phyloP scores from a whole-genome alignment of 805 yeast species.

The Starmerella riodocensis region DNA sequence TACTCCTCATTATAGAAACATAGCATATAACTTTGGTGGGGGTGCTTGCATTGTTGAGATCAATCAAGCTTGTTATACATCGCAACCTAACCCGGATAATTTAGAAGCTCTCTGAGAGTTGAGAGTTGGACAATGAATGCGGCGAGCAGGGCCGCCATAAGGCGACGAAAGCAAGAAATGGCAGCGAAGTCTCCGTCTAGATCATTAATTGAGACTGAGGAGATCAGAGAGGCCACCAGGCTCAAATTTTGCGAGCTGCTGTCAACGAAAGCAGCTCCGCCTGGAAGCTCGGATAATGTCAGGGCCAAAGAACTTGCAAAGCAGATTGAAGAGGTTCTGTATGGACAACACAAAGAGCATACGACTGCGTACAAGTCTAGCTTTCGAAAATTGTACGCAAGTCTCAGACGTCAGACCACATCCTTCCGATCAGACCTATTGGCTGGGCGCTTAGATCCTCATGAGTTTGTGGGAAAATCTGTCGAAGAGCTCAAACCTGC shows the following conservation, averaged over 20 bases:
- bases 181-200: neutral
- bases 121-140: constrained; percentile 9
- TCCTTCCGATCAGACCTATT: constrained; percentile 20
- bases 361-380: constrained; percentile 21
- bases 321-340: constrained; percentile 22
- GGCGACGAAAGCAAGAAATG: constrained; percentile 10
- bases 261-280: neutral
- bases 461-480: constrained; percentile 24
- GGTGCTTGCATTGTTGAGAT: too few species aligned
- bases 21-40: too few species aligned
- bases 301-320: constrained; percentile 14
- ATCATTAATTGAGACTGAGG: constrained; percentile 7
- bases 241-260: constrained; percentile 14
- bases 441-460: constrained; percentile 21
- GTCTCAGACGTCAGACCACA: constrained; percentile 23
- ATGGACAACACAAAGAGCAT: constrained; percentile 13
- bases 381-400: constrained; percentile 24
- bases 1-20: too few species aligned
- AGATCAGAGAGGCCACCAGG: constrained; percentile 15
- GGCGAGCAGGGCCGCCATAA: constrained; percentile 8
- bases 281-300: neutral
- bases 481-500: constrained; percentile 24
- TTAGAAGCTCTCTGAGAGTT: neutral
- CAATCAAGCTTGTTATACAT: too few species aligned
- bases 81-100: neutral